Conservation (phyloP, 352 stramenopile species). For the Globisporangium cederbergense region DNA sequence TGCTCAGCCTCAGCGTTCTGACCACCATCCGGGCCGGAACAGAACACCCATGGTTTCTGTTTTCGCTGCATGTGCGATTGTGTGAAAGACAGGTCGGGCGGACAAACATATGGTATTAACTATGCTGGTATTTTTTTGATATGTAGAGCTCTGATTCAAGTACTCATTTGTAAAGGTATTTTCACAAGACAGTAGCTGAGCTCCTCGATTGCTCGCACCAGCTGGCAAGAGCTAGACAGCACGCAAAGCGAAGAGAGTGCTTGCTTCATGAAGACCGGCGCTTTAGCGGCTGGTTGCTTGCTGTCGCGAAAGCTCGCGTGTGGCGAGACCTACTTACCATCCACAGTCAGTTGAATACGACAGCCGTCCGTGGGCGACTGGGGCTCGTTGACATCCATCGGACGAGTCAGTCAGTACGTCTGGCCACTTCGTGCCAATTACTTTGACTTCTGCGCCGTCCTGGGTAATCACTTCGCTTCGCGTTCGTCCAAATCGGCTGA, state of each 20-base stretch:
- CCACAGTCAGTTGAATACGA: too few species aligned
- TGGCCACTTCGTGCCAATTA: neutral
- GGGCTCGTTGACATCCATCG: too few species aligned
- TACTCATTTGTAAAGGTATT: neutral
- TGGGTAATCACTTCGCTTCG: constrained; percentile 1
- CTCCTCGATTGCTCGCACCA: constrained; percentile 6
- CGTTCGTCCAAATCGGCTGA: neutral
- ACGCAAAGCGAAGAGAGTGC: too few species aligned
- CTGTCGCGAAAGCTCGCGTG: neutral
- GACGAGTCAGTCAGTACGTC: neutral
- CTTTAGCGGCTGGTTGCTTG: too few species aligned
- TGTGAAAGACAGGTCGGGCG: neutral
- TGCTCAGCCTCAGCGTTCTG: neutral
- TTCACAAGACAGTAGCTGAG: neutral
- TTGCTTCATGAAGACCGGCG: too few species aligned
- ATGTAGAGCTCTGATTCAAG: neutral
- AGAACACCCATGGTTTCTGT: neutral
- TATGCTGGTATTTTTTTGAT: neutral
- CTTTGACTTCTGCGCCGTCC: constrained; percentile 3
- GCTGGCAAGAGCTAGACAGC: neutral
- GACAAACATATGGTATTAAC: neutral
- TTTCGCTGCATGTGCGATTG: neutral
- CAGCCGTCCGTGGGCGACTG: too few species aligned
- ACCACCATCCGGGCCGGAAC: neutral
- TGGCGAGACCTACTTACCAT: neutral